Evolutionary conservation across 352 stramenopile species (phyloP), one percentile per base, ranked within the genome.

Genomic region (Pythium oligandrum): DNA sequence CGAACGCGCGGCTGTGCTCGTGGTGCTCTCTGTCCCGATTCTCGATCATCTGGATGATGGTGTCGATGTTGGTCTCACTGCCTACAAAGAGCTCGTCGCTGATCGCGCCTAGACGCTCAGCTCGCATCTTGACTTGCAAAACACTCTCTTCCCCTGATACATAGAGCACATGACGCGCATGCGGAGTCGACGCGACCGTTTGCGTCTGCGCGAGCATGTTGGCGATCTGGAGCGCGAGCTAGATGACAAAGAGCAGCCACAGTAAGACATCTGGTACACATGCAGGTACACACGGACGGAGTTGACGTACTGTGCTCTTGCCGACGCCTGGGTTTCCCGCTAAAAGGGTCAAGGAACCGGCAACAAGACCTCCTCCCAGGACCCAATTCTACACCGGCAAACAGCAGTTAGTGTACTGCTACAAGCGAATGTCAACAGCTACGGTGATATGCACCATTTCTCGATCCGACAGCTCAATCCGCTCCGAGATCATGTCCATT

Each of bases 101-200:
- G 3, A 88, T 50, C 0, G 86, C 76, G 11, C 77, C 87, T 32
- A 98, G 78, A 1, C 96, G 73, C 45, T 95, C 70, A 3, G 94
- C 95, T 40, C 96, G 75, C 63, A 96, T 90, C 45, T 95, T 96
- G 56, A 99, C 90, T 69, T 99, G 96, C 37, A 90, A 66, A n/a
- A 91, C 73, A 56, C 93, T 98, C 63, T 99, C 96, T 74, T 99
- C 96, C 26, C 96, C 96, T 2, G 93, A 98, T 3, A 98, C 76
- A 63, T 99, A 99, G 11, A 98, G 74, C 17, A 98, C 93, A 30
- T 81, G 78, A 2, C 51, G 51, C 0, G 37, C 12, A n/a, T 59
- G 53, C 1, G 26, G 42, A 17, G 44, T 35, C 12, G 48, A 11
- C 34, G 40, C 52, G 39, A 58, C 62, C 0, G 11, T 38, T 3